A percentile compares a stretch with the other conserved stretches of the same genome.
Evolutionary conservation across 2,329 filamentous ascomycete species (phyloP).

Genomic region (Penicillium sp.): DNA sequence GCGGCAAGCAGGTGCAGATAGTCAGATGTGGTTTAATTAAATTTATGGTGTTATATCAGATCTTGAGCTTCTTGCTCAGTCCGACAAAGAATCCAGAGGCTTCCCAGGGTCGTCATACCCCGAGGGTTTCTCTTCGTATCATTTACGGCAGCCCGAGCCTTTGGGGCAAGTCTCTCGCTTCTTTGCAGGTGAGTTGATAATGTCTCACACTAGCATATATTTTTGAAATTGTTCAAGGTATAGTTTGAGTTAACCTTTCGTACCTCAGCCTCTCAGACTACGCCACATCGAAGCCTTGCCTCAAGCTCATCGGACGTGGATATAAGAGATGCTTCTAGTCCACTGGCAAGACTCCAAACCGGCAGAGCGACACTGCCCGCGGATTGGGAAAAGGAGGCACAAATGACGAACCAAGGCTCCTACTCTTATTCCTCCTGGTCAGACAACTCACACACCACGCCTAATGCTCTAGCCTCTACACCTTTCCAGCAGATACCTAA

Average conservation of each 20-base stretch:
- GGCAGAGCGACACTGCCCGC: constrained; percentile 12
- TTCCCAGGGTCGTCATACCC: constrained; percentile 8
- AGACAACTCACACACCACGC: neutral
- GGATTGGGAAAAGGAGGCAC: neutral
- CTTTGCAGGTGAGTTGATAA: constrained; percentile 35
- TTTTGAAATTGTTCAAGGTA: neutral
- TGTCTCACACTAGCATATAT: too few relatives aligned
- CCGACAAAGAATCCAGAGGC: constrained; percentile 23
- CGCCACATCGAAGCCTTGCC: constrained; percentile 27
- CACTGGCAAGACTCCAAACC: constrained; percentile 32
- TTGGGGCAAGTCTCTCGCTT: constrained; percentile 32
- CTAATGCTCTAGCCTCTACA: neutral
- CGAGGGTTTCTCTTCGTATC: constrained; percentile 4
- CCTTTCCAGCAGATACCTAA: constrained; percentile 35
- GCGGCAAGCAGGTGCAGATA: neutral
- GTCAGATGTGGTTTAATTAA: neutral
- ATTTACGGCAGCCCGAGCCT: neutral
- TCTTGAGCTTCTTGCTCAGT: constrained; percentile 43
- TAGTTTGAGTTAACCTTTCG: neutral
- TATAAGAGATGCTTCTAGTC: constrained; percentile 36
- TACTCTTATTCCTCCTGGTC: neutral
- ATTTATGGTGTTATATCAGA: constrained; percentile 31
- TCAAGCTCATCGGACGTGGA: constrained; percentile 36
- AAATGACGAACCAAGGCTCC: neutral
- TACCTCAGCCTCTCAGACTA: constrained; percentile 24